These are phyloP conservation scores for Yamadazyma songkhlaensis DNA, from an alignment of 1,139 yeast genomes.

Conservation along the genomic window DNA sequence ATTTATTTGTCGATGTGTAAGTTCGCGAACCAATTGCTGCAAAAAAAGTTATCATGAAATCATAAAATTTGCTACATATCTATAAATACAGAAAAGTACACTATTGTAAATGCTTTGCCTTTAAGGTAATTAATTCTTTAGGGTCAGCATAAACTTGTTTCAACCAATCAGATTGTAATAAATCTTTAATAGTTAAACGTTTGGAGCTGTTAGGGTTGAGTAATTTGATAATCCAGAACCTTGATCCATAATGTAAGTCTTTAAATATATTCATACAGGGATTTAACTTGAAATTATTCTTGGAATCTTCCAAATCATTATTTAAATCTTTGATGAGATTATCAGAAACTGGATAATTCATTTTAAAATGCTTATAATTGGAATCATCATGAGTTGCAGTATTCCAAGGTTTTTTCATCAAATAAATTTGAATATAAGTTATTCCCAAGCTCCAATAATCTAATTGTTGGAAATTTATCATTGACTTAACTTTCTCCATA, in stretches of 20 bases:
- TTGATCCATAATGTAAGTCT: constrained; percentile 38
- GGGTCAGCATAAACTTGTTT: constrained; percentile 44
- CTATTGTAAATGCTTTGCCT: background rate
- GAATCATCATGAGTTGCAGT: constrained; percentile 27
- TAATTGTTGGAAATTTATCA: constrained; percentile 24
- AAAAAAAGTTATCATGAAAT: background rate
- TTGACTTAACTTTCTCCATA: constrained; percentile 9
- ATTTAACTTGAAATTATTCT: constrained; percentile 17
- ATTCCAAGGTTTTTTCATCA: constrained; percentile 50
- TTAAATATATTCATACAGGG: constrained; percentile 36
- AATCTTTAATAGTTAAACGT: constrained; percentile 23
- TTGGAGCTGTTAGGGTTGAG: constrained; percentile 30
- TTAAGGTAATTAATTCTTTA: constrained; percentile 24
- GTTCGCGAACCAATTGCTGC: background rate
- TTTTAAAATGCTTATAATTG: constrained; percentile 22
- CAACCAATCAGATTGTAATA: constrained; percentile 38
- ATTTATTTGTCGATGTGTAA: constrained; percentile 1
- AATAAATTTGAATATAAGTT: constrained; percentile 42
- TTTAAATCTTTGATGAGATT: constrained; percentile 16
- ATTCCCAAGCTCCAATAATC: constrained; percentile 57
- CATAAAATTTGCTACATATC: too few species aligned
- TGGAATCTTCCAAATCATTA: constrained; percentile 22
- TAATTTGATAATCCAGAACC: constrained; percentile 30
- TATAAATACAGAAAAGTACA: background rate
- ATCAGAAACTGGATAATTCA: constrained; percentile 21